Base-by-base conservation (phyloP, 2,329 filamentous ascomycete species). In the Cercospora berteroae region DNA sequence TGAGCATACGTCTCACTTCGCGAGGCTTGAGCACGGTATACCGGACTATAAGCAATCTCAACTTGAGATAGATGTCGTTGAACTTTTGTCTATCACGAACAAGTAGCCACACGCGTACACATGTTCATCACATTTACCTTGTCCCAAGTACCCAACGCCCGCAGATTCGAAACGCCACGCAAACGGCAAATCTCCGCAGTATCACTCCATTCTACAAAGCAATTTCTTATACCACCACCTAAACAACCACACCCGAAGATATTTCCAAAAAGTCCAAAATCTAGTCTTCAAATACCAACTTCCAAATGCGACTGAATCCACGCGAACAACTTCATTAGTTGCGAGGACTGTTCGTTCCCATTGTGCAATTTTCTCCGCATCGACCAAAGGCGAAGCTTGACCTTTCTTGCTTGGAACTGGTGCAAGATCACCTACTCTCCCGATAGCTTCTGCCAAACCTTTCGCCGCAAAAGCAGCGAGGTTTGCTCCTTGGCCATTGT, bases 401-500 rank as follows among this genome's bases (percentile, higher is more conserved):
- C 60, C 60, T 60, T 52, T 52, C 8, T 64, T 59, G 20, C 69
- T 64, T 36, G 25, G n/a, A 23, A 25, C n/a, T 39, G 33, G 36
- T 13, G 36, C 29, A 29, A 16, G 23, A 18, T 60, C 63, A 7
- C 55, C 59, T 12, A 36, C 64, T 25, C 60, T 63, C 4, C 65
- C 74, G 27, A 68, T 67, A 39, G 71, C 73, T 25, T 76, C 71
- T n/a, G 76, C 68, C 29, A 71, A 71, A 48, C 39, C 70, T 50
- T 67, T 74, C 57, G 61, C 69, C 63, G 25, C 61, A 25, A 55
- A 57, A 1, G 76, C 75, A 4, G 74, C 75, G 55, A 75, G 67
- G 31, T 69, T 74, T n/a, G 75, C 75, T 29, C 73, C 74, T 50
- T 68, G 65, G 9, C 73, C 74, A 2, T 67, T 67, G 48, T 77